Base-by-base conservation (phyloP, 148 eudicot species). In the Chenopodium quinoa region DNA sequence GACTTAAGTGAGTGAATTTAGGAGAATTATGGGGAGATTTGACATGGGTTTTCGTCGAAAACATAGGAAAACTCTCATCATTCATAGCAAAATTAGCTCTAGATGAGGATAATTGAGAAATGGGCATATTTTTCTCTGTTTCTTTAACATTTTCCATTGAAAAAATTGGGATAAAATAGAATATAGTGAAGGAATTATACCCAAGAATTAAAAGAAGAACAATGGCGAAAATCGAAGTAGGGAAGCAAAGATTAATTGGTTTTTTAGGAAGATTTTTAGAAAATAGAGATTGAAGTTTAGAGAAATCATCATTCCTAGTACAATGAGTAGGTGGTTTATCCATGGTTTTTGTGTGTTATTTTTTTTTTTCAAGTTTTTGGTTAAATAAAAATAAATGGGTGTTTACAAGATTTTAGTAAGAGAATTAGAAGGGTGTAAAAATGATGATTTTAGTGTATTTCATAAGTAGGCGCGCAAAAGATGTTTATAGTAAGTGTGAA, bases 181-280 rank as follows among this genome's bases (percentile, higher is more conserved):
- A 85, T 16, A 86, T 76, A 37, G 85, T 40, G 70, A 81, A 78
- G n/a, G 84, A 78, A 70, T 86, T 88, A 73, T 84, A 90, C 47
- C 80, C 81, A 25, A 90, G 58, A 52, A 88, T 81, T 22, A 88
- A 48, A 32, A 90, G 37, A 65, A 88, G 75, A 22, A 82, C 68
- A 17, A 86, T 76, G 78, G 87, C 84, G 23, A 86, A 32, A 74
- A 86, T 20, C 27, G 84, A 86, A 7, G 88, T 86, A 9, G 83
- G 86, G 3, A 83, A 81, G 74, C 76, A 86, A 52, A 78, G 80
- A 47, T 84, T 67, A 60, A 83, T 60, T 40, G 82, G 37, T 79
- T 22, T 82, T 78, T 69, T 85, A 29, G 71, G 31, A 22, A 31
- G 48, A 65, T 65, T 84, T 50, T 84, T 80, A 27, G 69, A 71